Evolutionary conservation across 1,139 yeast genomes (phyloP).

Genomic region (Saccharomyces hybrid): DNA sequence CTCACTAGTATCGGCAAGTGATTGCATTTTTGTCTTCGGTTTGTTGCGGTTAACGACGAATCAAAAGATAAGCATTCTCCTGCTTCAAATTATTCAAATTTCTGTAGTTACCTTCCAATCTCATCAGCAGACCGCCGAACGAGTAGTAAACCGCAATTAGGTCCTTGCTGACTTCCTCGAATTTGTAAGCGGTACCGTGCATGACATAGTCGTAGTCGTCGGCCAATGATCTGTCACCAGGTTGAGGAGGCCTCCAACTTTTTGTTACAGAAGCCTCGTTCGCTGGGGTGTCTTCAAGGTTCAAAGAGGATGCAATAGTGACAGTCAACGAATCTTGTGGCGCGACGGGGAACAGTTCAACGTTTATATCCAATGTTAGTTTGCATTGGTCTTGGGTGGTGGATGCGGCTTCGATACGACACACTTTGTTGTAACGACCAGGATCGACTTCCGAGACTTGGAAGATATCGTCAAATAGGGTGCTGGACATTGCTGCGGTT

Average conservation of each 20-base stretch:
- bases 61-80: conserved; percentile 84
- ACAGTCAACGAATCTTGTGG: conserved; percentile 77
- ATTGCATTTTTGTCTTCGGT: not conserved
- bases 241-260: conserved; percentile 88
- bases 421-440: conserved; percentile 87
- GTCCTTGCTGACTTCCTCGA: conserved; percentile 68
- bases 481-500: conserved; percentile 51
- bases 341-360: conserved; percentile 83
- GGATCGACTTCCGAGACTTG: conserved; percentile 77
- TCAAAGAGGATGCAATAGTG: conserved; percentile 71
- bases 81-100: conserved; percentile 83
- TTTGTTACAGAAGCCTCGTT: conserved; percentile 41
- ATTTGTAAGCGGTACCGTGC: conserved; percentile 97
- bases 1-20: not conserved
- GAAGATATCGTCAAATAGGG: conserved; percentile 90
- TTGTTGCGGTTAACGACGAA: conserved; percentile 43
- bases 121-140: conserved; percentile 89
- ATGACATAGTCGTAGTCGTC: conserved; percentile 97
- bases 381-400: conserved; percentile 77
- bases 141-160: conserved; percentile 84
- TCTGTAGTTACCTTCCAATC: conserved; percentile 92
- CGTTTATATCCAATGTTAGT: conserved; percentile 83
- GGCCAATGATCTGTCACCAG: conserved; percentile 77
- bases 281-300: conserved; percentile 51
- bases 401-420: conserved; percentile 82